Evolutionary conservation across 371 early-diverging fungal species (phyloP).

Genomic region (Mucor sp.): DNA sequence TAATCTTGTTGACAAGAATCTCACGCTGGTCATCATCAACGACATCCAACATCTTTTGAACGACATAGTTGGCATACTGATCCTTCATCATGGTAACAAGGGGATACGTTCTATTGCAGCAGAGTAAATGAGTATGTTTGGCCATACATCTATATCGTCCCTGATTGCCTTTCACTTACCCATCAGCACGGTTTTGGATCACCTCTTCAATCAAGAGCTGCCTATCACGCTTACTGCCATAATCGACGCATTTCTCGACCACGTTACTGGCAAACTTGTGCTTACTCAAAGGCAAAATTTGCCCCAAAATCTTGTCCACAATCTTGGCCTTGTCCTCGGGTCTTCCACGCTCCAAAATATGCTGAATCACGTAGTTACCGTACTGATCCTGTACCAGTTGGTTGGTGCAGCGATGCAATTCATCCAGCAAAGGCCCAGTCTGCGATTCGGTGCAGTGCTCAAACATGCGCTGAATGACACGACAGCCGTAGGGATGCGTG

Average conservation of each 20-base stretch:
- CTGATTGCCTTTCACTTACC: slow-evolving; percentile 36
- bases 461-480: slow-evolving; percentile 99
- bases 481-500: slow-evolving; percentile 99
- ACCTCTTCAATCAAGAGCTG: slow-evolving; percentile 88
- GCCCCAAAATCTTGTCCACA: slow-evolving; percentile 86
- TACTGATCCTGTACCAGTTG: slow-evolving; percentile 98
- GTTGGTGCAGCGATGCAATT: slow-evolving; percentile 87
- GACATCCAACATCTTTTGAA: slow-evolving; percentile 99
- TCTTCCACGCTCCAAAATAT: slow-evolving; percentile 95
- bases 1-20: slow-evolving; percentile 79
- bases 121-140: background rate
- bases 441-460: slow-evolving; percentile 93
- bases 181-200: slow-evolving; percentile 65
- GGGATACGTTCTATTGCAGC: slow-evolving; percentile 67
- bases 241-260: slow-evolving; percentile 93
- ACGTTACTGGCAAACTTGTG: slow-evolving; percentile 99
- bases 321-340: slow-evolving; percentile 83
- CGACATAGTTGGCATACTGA: slow-evolving; percentile 99
- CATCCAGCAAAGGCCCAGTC: slow-evolving; percentile 77
- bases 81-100: slow-evolving; percentile 96
- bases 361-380: slow-evolving; percentile 98
- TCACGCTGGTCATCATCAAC: slow-evolving; percentile 88
- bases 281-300: slow-evolving; percentile 78
- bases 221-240: slow-evolving; percentile 74
- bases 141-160: background rate